Percentiles rank a stretch among this genome's conserved stretches.
These are phyloP conservation scores for Fraxinus baroniana DNA, from an alignment of 305 asterid species.

Conservation along the genomic window DNA sequence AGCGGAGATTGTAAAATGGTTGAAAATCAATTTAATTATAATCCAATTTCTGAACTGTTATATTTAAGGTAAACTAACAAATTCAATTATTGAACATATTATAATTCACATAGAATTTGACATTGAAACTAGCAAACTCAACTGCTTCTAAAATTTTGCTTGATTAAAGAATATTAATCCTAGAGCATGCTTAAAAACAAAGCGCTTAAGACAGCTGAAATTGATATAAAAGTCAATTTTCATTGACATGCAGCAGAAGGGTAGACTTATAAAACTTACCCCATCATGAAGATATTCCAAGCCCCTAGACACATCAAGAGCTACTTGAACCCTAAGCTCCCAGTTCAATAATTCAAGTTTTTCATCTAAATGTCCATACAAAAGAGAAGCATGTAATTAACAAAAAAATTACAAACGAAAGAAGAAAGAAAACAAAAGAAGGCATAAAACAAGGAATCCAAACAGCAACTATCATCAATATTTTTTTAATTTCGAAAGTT, in stretches of 20 bases:
- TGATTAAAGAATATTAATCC: not conserved
- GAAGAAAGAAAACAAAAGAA: not conserved
- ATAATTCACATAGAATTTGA: not conserved
- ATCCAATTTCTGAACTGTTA: not conserved
- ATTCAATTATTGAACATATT: not conserved
- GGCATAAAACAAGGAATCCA: conserved; percentile 1
- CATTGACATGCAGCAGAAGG: not conserved
- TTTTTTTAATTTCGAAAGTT: not conserved
- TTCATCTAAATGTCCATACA: conserved; percentile 41
- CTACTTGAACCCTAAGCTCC: conserved; percentile 74
- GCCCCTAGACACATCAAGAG: conserved; percentile 90
- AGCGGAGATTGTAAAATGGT: not conserved
- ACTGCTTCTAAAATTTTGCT: not conserved
- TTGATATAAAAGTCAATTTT: not conserved
- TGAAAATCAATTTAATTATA: not conserved
- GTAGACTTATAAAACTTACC: conserved; percentile 42
- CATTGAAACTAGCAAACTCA: not conserved
- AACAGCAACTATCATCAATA: conserved; percentile 5
- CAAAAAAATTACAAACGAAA: not conserved
- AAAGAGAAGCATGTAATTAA: conserved; percentile 2
- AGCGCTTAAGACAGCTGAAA: not conserved
- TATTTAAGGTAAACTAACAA: not conserved
- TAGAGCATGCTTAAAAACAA: not conserved
- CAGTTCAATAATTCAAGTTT: conserved; percentile 56
- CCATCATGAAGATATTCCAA: conserved; percentile 94